phyloP scores from a whole-genome alignment of 345 rosid genomes.

The Dipteronia sinensis region DNA sequence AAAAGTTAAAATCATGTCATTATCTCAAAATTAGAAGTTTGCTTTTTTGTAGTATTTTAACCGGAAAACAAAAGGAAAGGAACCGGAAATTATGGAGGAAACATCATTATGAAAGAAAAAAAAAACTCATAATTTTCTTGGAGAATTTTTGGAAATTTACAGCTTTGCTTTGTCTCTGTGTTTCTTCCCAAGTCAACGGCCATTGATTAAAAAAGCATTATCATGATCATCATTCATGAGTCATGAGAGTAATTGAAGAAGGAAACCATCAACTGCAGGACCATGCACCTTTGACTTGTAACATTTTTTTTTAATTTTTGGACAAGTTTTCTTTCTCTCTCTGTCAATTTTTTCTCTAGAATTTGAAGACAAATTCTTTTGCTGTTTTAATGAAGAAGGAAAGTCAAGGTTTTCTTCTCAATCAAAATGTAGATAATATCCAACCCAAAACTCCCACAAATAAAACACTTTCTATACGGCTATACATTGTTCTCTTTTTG shows the following conservation, averaged over 20 bases:
- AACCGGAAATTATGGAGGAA: not conserved
- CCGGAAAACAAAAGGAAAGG: not conserved
- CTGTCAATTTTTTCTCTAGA: not conserved
- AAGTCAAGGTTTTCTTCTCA: slow-evolving; percentile 24
- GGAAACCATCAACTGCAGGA: slow-evolving; percentile 11
- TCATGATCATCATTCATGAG: not conserved
- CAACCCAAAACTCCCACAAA: slow-evolving; percentile 25
- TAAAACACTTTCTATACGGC: not conserved
- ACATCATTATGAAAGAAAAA: not conserved
- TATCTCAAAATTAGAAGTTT: not conserved
- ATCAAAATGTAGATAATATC: slow-evolving; percentile 7
- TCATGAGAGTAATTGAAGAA: not conserved
- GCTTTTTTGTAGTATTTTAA: not conserved
- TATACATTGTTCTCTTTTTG: not conserved
- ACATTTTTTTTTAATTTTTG: slow-evolving; percentile 1
- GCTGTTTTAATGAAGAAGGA: not conserved
- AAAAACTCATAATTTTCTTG: not conserved
- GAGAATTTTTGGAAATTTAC: not conserved
- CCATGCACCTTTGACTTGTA: slow-evolving; percentile 25
- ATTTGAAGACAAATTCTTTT: not conserved
- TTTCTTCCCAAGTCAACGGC: not conserved
- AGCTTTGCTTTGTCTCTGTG: not conserved
- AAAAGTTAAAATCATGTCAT: not conserved
- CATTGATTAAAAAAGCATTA: not conserved
- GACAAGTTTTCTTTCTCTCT: not conserved